Conservation (phyloP, 2,329 filamentous ascomycete species). For the Verticillium nubilum region DNA sequence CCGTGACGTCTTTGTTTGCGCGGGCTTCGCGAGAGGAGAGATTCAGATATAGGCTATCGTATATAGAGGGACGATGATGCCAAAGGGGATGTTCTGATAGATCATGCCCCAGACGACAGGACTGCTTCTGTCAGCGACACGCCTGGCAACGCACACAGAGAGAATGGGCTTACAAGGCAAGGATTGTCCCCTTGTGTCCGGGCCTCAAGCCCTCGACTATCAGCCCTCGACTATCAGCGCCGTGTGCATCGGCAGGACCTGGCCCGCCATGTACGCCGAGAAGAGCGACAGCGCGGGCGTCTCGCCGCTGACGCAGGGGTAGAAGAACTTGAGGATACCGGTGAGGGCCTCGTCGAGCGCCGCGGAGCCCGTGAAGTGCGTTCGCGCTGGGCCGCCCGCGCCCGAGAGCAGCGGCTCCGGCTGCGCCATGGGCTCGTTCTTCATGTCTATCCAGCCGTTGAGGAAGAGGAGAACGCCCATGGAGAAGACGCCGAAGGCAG, state of each 20-base stretch:
- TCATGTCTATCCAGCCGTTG: neutral
- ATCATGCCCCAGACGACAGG: slow-evolving; percentile 14
- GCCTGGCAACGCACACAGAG: neutral
- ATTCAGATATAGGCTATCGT: slow-evolving; percentile 15
- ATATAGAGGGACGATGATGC: slow-evolving; percentile 16
- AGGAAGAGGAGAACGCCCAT: neutral
- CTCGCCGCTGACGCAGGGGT: slow-evolving; percentile 10
- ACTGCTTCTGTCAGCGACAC: slow-evolving; percentile 2
- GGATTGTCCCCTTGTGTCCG: slow-evolving; percentile 13
- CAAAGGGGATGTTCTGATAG: slow-evolving; percentile 16
- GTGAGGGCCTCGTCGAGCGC: slow-evolving; percentile 12
- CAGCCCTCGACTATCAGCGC: slow-evolving; percentile 13
- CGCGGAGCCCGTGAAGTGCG: slow-evolving; percentile 12
- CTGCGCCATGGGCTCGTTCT: neutral
- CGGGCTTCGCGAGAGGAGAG: slow-evolving; percentile 11
- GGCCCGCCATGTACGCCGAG: slow-evolving; percentile 13
- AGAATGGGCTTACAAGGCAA: slow-evolving; percentile 12
- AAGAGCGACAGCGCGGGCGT: slow-evolving; percentile 11
- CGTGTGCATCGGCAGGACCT: slow-evolving; percentile 13
- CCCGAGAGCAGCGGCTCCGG: neutral
- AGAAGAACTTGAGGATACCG: slow-evolving; percentile 12
- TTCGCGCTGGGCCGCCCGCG: neutral
- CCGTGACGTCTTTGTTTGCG: neutral
- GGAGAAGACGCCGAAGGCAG: neutral
- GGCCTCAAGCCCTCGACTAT: slow-evolving; percentile 13